A percentile compares a stretch with the other conserved stretches of the same genome.
phyloP scores from a whole-genome alignment of 495 filamentous ascomycete genomes.

The Penicillium dipodomyicola region DNA sequence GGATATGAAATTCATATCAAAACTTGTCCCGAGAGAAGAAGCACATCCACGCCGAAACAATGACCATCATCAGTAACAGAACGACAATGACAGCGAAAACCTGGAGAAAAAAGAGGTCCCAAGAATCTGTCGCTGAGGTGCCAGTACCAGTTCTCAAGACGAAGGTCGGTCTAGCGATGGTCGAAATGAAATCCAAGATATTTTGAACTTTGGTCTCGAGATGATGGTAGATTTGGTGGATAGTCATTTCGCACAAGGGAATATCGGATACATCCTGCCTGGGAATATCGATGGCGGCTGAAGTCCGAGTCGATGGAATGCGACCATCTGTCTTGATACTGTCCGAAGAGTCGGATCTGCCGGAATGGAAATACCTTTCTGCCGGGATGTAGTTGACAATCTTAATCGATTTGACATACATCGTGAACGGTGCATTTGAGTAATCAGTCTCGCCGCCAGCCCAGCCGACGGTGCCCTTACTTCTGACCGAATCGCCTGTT shows the following conservation, averaged over 20 bases:
- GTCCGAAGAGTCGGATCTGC: neutral
- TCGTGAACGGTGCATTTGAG: neutral
- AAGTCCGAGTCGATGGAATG: neutral
- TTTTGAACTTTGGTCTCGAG: too few relatives aligned
- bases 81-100: too few relatives aligned
- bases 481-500: neutral
- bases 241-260: too few relatives aligned
- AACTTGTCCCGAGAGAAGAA: neutral
- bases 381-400: slow-evolving; percentile 3
- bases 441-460: neutral
- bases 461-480: neutral
- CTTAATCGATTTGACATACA: slow-evolving; percentile 1
- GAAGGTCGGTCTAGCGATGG: too few relatives aligned
- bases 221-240: too few relatives aligned
- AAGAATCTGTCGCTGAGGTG: too few relatives aligned
- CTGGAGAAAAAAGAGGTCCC: too few relatives aligned
- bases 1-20: neutral
- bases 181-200: too few relatives aligned
- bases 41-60: too few relatives aligned
- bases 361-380: neutral
- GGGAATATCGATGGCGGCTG: neutral
- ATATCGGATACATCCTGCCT: neutral
- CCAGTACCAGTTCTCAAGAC: too few relatives aligned
- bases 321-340: neutral
- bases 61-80: too few relatives aligned